Evolutionary conservation across 192 early-diverging fungal genomes (phyloP).

Genomic region (Mortierella hygrophila): DNA sequence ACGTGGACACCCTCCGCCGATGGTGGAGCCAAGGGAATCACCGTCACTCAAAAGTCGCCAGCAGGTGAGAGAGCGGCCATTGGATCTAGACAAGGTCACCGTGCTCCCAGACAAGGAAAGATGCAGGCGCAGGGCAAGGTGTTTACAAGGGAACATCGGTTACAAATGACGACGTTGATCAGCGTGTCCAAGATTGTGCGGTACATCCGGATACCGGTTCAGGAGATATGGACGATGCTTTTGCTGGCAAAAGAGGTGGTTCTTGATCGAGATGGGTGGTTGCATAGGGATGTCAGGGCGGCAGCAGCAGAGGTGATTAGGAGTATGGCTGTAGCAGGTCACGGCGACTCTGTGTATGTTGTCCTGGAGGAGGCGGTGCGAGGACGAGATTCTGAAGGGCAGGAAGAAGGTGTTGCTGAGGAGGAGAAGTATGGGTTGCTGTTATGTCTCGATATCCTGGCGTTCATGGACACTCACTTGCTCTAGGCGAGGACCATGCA

Average conservation of each 20-base stretch:
- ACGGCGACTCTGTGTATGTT: slow-evolving; percentile 47
- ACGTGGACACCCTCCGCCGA: slow-evolving; percentile 14
- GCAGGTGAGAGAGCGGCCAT: neutral
- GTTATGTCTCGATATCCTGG: slow-evolving; percentile 21
- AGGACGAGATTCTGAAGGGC: neutral
- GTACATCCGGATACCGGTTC: slow-evolving; percentile 34
- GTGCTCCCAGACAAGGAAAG: neutral
- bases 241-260: slow-evolving; percentile 45
- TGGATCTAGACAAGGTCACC: neutral
- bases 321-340: slow-evolving; percentile 42
- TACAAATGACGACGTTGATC: slow-evolving; percentile 43
- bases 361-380: slow-evolving; percentile 19
- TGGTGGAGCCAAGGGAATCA: neutral
- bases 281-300: slow-evolving; percentile 39
- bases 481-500: neutral
- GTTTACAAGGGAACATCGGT: slow-evolving; percentile 37
- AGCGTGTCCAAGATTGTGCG: slow-evolving; percentile 47
- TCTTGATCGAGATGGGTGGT: slow-evolving; percentile 12
- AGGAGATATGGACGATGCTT: slow-evolving; percentile 42
- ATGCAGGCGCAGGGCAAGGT: slow-evolving; percentile 20
- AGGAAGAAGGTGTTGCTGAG: slow-evolving; percentile 6
- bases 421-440: neutral
- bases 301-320: slow-evolving; percentile 37
- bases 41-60: neutral
- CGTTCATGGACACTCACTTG: slow-evolving; percentile 7